Evolutionary conservation across 768 basidiomycete genomes (phyloP).

Genomic region (Dacryopinax primogenitus): DNA sequence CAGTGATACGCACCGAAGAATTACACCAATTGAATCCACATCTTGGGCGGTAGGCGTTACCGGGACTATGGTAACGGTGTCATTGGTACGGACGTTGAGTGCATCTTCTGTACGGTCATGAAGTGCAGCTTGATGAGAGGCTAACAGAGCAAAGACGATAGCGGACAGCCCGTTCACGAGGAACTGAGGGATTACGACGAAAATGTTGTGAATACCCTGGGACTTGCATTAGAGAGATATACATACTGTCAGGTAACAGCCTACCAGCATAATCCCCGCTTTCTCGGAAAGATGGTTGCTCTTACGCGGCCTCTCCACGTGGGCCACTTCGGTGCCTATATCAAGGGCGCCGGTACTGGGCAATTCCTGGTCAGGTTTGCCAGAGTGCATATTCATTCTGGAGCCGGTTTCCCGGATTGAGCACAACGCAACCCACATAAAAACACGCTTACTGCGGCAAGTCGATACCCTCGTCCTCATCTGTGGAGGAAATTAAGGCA

Average conservation of each 20-base stretch:
- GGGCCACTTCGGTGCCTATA: constrained; percentile 4
- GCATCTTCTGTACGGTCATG: constrained; percentile 17
- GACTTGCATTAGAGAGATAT: background rate
- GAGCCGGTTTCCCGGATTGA: background rate
- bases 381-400: background rate
- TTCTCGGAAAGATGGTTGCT: constrained; percentile 49
- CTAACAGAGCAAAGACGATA: constrained; percentile 74
- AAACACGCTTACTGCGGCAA: no score
- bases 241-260: constrained; percentile 22
- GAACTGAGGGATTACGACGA: constrained; percentile 88
- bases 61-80: background rate
- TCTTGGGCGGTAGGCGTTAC: background rate
- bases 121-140: constrained; percentile 32
- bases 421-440: no score
- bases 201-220: constrained; percentile 91
- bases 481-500: background rate
- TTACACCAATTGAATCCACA: background rate
- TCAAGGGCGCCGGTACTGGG: constrained; percentile 13
- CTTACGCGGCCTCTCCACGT: constrained; percentile 6
- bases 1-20: background rate
- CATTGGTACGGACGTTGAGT: constrained; percentile 8
- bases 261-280: constrained; percentile 74
- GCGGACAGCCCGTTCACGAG: constrained; percentile 77
- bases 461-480: no score
- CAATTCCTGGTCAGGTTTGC: constrained; percentile 10